Evolutionary conservation across 345 rosid species (phyloP).

Genomic region (Psidium friedrichsthalianum): DNA sequence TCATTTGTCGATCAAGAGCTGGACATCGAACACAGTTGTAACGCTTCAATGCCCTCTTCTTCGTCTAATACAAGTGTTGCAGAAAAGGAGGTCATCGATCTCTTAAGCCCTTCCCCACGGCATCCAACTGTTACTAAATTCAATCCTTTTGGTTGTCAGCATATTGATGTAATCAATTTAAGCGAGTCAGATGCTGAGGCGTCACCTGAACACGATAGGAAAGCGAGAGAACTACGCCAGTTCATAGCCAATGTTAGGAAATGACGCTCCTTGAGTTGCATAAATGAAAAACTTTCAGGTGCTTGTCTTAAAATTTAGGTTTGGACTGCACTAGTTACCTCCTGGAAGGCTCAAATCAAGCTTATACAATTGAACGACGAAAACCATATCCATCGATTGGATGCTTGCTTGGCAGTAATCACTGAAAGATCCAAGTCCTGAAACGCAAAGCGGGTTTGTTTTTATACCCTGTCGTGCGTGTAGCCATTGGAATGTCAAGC

Average conservation of each 20-base stretch:
- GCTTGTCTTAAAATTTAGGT: not conserved
- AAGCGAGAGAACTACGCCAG: slow-evolving; percentile 52
- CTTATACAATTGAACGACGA: not conserved
- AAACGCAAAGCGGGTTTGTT: not conserved
- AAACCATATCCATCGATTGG: not conserved
- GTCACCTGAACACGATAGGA: slow-evolving; percentile 49
- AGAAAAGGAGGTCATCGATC: slow-evolving; percentile 51
- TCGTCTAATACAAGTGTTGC: not conserved
- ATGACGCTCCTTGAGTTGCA: slow-evolving; percentile 20
- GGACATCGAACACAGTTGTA: slow-evolving; percentile 2
- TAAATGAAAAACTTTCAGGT: not conserved
- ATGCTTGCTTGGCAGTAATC: not conserved
- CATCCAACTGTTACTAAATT: slow-evolving; percentile 7
- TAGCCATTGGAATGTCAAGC: not conserved
- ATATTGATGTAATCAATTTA: slow-evolving; percentile 36
- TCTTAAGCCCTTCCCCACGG: slow-evolving; percentile 58
- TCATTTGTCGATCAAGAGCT: slow-evolving; percentile 11
- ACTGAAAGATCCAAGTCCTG: not conserved
- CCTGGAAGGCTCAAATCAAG: not conserved
- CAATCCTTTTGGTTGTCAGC: slow-evolving; percentile 10
- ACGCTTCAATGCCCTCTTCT: not conserved
- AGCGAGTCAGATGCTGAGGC: slow-evolving; percentile 62
- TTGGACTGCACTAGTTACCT: not conserved
- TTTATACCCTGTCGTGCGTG: not conserved
- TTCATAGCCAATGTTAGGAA: slow-evolving; percentile 47